Evolutionary conservation across 208 protist species (phyloP).

Genomic region (Zelonia costaricensis): DNA sequence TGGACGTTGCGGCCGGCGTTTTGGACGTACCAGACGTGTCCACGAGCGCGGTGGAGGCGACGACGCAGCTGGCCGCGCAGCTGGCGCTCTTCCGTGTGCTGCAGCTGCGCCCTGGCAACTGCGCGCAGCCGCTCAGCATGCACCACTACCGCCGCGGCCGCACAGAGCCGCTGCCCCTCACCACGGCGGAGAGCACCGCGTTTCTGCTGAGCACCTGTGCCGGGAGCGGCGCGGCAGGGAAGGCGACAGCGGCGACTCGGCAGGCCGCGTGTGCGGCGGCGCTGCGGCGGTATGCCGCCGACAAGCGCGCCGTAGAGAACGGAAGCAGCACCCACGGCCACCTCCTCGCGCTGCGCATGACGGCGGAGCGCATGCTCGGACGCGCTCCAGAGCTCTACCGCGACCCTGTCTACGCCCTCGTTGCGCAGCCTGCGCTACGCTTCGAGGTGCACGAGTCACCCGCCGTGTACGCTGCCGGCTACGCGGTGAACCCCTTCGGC

Average conservation of each 20-base stretch:
- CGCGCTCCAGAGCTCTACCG: conserved; percentile 16
- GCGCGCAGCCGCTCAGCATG: conserved; percentile 54
- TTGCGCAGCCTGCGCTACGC: conserved; percentile 1
- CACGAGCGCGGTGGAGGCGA: not conserved
- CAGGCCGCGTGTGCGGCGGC: conserved; percentile 11
- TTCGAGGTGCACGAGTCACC: conserved; percentile 19
- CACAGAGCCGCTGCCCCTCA: conserved; percentile 47
- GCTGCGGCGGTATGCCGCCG: conserved; percentile 2
- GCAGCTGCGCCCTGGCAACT: conserved; percentile 55
- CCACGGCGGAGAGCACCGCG: conserved; percentile 46
- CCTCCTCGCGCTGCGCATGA: conserved; percentile 24
- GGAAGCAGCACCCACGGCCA: conserved; percentile 14
- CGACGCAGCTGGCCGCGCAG: conserved; percentile 64
- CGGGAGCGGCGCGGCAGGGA: not conserved
- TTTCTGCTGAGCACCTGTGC: conserved; percentile 56
- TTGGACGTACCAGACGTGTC: conserved; percentile 23
- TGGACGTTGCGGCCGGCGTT: conserved; percentile 52
- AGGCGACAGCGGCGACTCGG: too few relatives aligned
- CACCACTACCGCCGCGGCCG: conserved; percentile 73
- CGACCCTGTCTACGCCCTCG: conserved; percentile 7
- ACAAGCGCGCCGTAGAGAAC: not conserved
- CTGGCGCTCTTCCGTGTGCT: conserved; percentile 79
- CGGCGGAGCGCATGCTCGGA: conserved; percentile 26
- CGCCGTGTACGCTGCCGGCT: conserved; percentile 17
- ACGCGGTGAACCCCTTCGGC: conserved; percentile 17